phyloP scores from a whole-genome alignment of 2,329 filamentous ascomycete genomes.

The Talaromyces marneffei region DNA sequence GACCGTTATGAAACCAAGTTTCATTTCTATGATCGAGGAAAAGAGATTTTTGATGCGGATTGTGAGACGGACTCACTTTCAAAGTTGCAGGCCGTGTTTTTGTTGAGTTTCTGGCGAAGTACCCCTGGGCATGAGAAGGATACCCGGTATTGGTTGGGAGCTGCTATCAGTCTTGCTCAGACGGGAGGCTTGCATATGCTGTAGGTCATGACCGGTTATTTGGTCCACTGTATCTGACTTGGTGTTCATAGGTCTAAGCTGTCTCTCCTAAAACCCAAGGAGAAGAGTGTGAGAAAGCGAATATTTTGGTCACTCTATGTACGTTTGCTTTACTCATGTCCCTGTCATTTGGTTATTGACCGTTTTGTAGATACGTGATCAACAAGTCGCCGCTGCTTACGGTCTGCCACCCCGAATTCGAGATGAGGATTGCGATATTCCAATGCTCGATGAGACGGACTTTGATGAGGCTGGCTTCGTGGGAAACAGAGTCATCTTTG shows the following conservation, averaged over 20 bases:
- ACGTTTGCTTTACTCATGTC: background rate
- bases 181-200: constrained; percentile 39
- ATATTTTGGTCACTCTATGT: constrained; percentile 53
- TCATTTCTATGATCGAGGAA: constrained; percentile 46
- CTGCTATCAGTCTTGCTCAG: constrained; percentile 49
- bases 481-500: constrained; percentile 23
- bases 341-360: background rate
- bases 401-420: constrained; percentile 45
- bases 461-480: constrained; percentile 30
- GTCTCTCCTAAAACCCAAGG: constrained; percentile 24
- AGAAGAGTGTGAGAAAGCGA: constrained; percentile 40
- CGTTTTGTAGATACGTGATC: constrained; percentile 39
- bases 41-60: constrained; percentile 50
- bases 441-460: constrained; percentile 34
- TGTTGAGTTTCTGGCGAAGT: constrained; percentile 53
- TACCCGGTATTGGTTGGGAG: constrained; percentile 47
- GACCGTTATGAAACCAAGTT: constrained; percentile 48
- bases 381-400: constrained; percentile 42
- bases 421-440: constrained; percentile 47
- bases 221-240: background rate
- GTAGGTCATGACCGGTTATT: constrained; percentile 15
- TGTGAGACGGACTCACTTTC: constrained; percentile 48
- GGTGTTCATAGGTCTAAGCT: constrained; percentile 25
- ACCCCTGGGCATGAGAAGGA: constrained; percentile 46
- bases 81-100: constrained; percentile 48